These are phyloP conservation scores for Oryza glaberrima DNA, from an alignment of 176 grass and related monocot genomes.

Conservation along the genomic window DNA sequence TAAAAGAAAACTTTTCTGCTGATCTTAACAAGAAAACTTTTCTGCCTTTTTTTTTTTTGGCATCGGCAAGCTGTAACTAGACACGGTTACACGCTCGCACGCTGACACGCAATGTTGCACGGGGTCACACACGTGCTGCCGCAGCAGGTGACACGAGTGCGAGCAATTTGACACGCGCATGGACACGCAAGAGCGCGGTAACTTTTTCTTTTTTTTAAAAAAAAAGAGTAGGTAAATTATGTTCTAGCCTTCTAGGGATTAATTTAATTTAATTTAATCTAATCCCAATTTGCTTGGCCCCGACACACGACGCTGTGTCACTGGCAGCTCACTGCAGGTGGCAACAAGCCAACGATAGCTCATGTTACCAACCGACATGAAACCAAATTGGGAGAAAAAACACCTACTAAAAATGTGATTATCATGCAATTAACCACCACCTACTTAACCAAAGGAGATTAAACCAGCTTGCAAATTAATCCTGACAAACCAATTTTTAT, in stretches of 20 bases:
- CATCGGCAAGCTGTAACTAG: neutral
- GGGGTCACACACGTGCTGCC: neutral
- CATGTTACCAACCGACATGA: conserved; percentile 11
- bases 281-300: neutral
- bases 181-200: neutral
- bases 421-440: neutral
- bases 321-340: neutral
- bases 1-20: neutral
- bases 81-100: neutral
- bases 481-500: neutral
- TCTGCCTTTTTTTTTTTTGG: neutral
- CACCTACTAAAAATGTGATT: neutral
- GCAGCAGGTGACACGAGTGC: neutral
- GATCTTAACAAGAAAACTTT: neutral
- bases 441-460: neutral
- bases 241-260: neutral
- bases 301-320: neutral
- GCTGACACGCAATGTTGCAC: neutral
- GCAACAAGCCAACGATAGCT: neutral
- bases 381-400: neutral
- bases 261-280: neutral
- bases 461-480: neutral
- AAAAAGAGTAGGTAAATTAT: neutral
- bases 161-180: neutral
- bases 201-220: too few species aligned